Base-by-base conservation (phyloP, 805 yeast species). In the Hanseniaspora opuntiae region DNA sequence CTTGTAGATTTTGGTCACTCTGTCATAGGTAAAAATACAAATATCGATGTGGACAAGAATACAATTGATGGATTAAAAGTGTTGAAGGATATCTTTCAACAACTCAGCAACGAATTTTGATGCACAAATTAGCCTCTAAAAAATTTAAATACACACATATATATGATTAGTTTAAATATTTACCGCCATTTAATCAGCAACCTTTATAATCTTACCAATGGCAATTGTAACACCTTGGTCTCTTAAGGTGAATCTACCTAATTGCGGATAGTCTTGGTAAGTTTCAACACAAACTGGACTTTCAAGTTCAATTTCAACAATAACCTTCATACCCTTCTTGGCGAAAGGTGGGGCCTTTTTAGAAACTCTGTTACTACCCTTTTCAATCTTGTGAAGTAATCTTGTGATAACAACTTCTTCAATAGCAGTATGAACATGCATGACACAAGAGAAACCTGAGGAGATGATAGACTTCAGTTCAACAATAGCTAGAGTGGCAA, bases 221-320 rank as follows among this genome's bases (percentile, higher is more conserved):
- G 98, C 99, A 71, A 93, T 89, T 52, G 98, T 93, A 58, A 81
- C 81, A 67, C 97, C 98, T 74, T 93, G 97, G 71, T 93, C 98
- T 77, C 99, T 88, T 68, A 93, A 78, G 30, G 98, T 93, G 70
- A 93, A 93, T 72, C 99, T 82, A 67, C 98, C 99, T 63, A 93
- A 77, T 72, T 93, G 97, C 60, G 90, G 97, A 66, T 89, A 86
- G 65, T 86, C 94, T 61, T 75, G 81, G 68, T 84, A 93, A 45
- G 94, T 82, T 73, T 93, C 99, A 51, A 90, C 82, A 74, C 97
- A 93, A 38, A 93, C 86, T 24, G 96, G 90, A 61, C 81, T 88
- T 45, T 80, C 74, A 17, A 88, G 74, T 72, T 89, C 96, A 63
- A 93, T 74, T 44, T 84, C 78, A 35, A 97, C 98, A 67, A 93